Evolutionary conservation across 257 asterid genomes (phyloP), one percentile per base, ranked within the genome.

Genomic region (Solanum etuberosum): DNA sequence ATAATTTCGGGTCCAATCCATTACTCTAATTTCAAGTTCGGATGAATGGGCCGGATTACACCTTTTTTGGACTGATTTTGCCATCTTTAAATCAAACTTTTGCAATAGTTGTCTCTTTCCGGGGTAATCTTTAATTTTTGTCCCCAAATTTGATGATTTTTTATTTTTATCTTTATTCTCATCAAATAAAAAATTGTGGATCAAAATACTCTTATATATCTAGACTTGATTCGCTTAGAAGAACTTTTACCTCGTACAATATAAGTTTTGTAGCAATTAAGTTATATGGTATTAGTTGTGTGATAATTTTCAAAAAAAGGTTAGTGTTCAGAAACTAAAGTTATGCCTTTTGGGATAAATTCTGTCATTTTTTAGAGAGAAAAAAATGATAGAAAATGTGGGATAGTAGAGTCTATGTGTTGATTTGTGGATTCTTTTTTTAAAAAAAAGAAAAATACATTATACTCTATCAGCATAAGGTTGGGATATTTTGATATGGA

Each of bases 371-470:
- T 1, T 27, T 27, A 67, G 35, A 67, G 65, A 15, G 6, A 5
- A 23, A 61, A 67, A 67, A 5, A 27, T 27, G 10, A 67, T 6
- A 13, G 5, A 15, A 27, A 3, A 13, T 14, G 10, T 13, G 5
- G 21, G 21, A 29, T 1, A 29, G 10, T 6, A 13, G 20, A 63
- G 8, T 12, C 9, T 61, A 63, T 63, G 20, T 27, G 37, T 67
- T 32, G 5, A 5, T 1, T 27, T 27, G 34, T 21, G 25, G 1
- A 18, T 16, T 18, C 4, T 59, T 9, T 9, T 3, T 20, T 0
- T 0, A 1, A 21, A 5, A 1, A 5, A 2, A 8, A 0, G 9
- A 51, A 6, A 51, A 51, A 23, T 4, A 3, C 7, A 4, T 59
- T 59, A 23, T 59, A 59, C 15, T 9, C 29, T 59, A 23, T 23